Conservation (phyloP, 2,329 filamentous ascomycete genomes). For the Diaporthe citri region DNA sequence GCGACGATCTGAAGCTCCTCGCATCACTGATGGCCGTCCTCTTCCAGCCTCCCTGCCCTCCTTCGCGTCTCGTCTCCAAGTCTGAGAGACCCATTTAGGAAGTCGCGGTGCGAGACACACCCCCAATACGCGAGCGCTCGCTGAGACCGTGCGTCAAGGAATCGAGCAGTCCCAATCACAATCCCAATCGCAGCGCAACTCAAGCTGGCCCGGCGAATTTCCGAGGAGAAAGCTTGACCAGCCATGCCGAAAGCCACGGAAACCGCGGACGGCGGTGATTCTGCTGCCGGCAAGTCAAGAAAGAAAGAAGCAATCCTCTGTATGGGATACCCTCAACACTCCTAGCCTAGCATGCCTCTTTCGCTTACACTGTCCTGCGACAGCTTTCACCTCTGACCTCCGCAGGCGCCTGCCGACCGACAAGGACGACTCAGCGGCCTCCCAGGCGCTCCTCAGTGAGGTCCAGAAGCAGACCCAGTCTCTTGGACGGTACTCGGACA, state of each 20-base stretch:
- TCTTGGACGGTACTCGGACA: slow-evolving; percentile 50
- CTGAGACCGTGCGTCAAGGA: background rate
- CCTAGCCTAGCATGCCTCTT: background rate
- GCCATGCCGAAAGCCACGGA: slow-evolving; percentile 28
- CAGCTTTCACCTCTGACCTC: slow-evolving; percentile 43
- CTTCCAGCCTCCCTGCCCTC: no score
- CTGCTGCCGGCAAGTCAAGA: slow-evolving; percentile 3
- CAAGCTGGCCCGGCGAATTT: no score
- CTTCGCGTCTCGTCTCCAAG: background rate
- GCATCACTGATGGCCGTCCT: background rate
- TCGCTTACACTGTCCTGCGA: slow-evolving; percentile 1
- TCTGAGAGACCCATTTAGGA: no score
- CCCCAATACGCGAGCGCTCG: background rate
- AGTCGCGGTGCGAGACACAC: background rate
- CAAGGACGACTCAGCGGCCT: slow-evolving; percentile 43
- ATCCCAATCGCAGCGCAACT: no score
- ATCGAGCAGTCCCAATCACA: background rate
- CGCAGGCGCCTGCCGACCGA: slow-evolving; percentile 47
- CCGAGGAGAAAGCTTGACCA: background rate
- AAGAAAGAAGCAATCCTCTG: slow-evolving; percentile 30
- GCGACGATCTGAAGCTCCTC: background rate
- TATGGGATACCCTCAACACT: background rate
- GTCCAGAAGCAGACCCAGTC: slow-evolving; percentile 55
- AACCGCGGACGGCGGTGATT: slow-evolving; percentile 15
- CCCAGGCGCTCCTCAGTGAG: slow-evolving; percentile 53